Base-by-base conservation (phyloP, 2,329 filamentous ascomycete species). In the Colletotrichum viniferum region DNA sequence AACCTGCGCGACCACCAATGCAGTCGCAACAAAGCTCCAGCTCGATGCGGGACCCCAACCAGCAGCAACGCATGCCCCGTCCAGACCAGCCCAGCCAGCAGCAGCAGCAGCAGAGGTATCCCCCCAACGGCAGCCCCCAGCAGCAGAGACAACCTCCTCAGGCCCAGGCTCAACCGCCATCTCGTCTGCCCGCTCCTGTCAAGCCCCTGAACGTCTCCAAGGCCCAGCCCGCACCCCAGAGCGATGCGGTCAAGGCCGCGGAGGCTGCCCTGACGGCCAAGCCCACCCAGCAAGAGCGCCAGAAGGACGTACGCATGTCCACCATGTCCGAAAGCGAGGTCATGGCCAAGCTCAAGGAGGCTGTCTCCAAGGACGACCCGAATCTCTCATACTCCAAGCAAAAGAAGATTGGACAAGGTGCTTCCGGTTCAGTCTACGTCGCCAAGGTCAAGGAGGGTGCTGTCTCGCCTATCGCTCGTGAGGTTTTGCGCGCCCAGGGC, bases 391-490 rank as follows among this genome's bases (percentile, higher is more conserved):
- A 99, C 88, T 96, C 96, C 81, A 99, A 99, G 88, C 97, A 98
- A 86, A 98, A 98, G 91, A 99, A 99, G 90, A 98, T 99, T 84
- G 97, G 97, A 24, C 97, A 99, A 84, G 97, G 97, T 86, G 97
- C 97, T 71, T 99, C 97, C 77, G 97, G 97, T 73, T 98, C 96
- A 26, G 97, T 99, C 63, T 99, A 99, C 82, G 96, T 99, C 77
- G 97, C 97, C 78, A 97, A 97, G 82, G 95, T 99, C 77, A 97
- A 97, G 84, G 95, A 98, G 82, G 93, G 91, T 72, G 95, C 96
- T 3, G 90, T 92, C n/a, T 97, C 96, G n/a, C 85, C 89, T 18
- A 91, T 95, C 78, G 96, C 96, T 26, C 92, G 93, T 76, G 92
- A 95, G 67, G 87, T 98, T 43, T 90, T 98, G 77, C 92, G 94